Percentiles rank a stretch among this genome's conserved stretches.
Conservation (phyloP, 2,329 filamentous ascomycete genomes). For the Zymoseptoria brevis region DNA sequence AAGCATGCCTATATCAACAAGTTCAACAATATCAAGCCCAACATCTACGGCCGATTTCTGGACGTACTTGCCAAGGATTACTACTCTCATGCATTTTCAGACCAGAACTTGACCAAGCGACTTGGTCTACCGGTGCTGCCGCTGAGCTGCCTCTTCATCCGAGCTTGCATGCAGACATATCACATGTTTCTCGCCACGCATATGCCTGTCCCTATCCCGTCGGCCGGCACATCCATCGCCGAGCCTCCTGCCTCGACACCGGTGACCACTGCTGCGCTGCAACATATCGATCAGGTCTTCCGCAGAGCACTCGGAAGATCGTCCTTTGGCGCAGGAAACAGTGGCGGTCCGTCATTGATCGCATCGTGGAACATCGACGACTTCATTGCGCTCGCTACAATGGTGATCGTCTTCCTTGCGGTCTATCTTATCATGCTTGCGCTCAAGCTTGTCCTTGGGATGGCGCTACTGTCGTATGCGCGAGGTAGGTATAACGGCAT, state of each 20-base stretch:
- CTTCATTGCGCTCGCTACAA: constrained; percentile 66
- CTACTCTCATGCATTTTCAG: constrained; percentile 89
- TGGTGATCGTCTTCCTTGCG: constrained; percentile 77
- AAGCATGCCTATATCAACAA: constrained; percentile 98
- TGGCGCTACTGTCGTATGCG: constrained; percentile 73
- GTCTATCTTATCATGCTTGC: constrained; percentile 78
- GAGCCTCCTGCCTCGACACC: constrained; percentile 50
- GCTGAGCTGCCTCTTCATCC: constrained; percentile 87
- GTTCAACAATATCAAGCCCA: constrained; percentile 93
- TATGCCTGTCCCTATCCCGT: constrained; percentile 64
- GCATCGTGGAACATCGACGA: constrained; percentile 56
- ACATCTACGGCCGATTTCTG: constrained; percentile 79
- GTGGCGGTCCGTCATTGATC: constrained; percentile 20
- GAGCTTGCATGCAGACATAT: constrained; percentile 90
- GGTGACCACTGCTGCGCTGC: constrained; percentile 66
- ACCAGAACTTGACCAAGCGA: constrained; percentile 81
- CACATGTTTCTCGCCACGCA: constrained; percentile 94
- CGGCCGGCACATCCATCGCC: constrained; percentile 57
- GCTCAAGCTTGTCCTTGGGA: constrained; percentile 68
- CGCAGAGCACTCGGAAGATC: constrained; percentile 68
- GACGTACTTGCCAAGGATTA: constrained; percentile 97
- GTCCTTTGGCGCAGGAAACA: constrained; percentile 50
- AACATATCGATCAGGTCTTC: constrained; percentile 69
- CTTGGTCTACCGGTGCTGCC: constrained; percentile 88
- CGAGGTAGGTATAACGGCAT: constrained; percentile 72